These are phyloP conservation scores for Balamuthia mandrillaris DNA, from an alignment of 208 protist genomes.

Conservation along the genomic window DNA sequence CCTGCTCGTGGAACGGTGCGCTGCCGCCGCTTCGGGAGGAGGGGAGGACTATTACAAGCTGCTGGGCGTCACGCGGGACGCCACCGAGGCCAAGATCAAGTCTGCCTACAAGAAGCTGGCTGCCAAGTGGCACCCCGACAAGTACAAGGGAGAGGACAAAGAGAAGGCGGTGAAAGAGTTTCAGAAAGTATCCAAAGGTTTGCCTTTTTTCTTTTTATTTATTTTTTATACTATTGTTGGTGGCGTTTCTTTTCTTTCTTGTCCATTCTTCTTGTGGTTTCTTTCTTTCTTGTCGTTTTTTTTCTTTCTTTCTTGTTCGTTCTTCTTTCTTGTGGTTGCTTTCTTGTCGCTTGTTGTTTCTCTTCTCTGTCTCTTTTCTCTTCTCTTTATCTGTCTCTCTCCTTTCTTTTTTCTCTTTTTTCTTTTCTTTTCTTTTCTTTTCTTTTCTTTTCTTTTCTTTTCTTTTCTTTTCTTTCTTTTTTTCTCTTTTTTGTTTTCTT, in stretches of 20 bases:
- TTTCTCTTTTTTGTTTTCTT: too few species aligned
- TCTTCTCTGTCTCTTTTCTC: too few species aligned
- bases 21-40: not conserved
- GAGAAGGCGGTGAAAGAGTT: slow-evolving; percentile 50
- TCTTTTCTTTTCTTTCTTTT: too few species aligned
- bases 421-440: too few species aligned
- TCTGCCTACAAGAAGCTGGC: slow-evolving; percentile 69
- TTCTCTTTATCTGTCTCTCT: not conserved
- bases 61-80: slow-evolving; percentile 54
- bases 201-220: not conserved
- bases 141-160: slow-evolving; percentile 47
- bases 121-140: slow-evolving; percentile 73
- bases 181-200: slow-evolving; percentile 36
- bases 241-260: not conserved
- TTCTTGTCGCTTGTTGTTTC: too few species aligned
- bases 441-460: too few species aligned
- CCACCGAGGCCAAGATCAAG: slow-evolving; percentile 67
- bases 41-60: slow-evolving; percentile 61
- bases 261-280: not conserved
- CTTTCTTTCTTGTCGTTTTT: not conserved
- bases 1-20: too few species aligned
- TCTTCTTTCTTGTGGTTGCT: too few species aligned
- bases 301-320: not conserved
- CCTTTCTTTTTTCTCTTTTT: too few species aligned
- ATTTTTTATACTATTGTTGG: not conserved